phyloP scores from a whole-genome alignment of 108 stramenopile genomes.

The Bacterosira constricta region DNA sequence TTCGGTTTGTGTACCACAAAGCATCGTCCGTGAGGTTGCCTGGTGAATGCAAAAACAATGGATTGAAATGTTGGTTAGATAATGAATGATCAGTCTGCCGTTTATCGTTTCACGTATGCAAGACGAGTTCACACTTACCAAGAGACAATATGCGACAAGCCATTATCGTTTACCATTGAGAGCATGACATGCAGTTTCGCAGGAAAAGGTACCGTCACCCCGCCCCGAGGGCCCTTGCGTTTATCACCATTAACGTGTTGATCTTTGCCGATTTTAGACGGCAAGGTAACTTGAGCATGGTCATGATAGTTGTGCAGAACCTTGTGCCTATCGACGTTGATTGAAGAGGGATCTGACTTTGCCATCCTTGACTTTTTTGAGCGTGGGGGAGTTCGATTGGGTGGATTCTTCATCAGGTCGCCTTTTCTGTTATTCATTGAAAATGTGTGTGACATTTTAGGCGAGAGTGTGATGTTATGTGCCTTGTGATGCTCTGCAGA shows the following conservation, averaged over 20 bases:
- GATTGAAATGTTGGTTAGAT: neutral
- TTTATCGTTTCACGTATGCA: neutral
- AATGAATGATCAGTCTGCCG: neutral
- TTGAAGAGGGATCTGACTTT: neutral
- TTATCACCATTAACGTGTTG: neutral
- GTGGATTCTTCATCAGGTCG: neutral
- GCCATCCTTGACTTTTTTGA: neutral
- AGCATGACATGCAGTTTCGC: slow-evolving; percentile 72
- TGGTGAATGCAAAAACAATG: slow-evolving; percentile 1
- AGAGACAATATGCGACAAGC: slow-evolving; percentile 57
- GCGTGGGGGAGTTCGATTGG: neutral
- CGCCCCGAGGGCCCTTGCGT: slow-evolving; percentile 53
- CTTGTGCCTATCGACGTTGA: neutral
- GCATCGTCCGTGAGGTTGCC: slow-evolving; percentile 69
- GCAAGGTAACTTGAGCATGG: neutral
- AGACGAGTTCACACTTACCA: slow-evolving; percentile 58
- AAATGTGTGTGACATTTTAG: neutral
- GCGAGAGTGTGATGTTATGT: neutral
- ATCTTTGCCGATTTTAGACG: neutral
- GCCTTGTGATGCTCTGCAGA: no score
- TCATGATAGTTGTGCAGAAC: neutral
- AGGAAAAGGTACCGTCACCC: slow-evolving; percentile 66
- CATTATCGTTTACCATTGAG: slow-evolving; percentile 55
- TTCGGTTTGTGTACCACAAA: slow-evolving; percentile 74
- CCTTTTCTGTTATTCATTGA: neutral